These are phyloP conservation scores for Orbilia ellipsospora DNA, from an alignment of 2,329 filamentous ascomycete species.

Conservation along the genomic window DNA sequence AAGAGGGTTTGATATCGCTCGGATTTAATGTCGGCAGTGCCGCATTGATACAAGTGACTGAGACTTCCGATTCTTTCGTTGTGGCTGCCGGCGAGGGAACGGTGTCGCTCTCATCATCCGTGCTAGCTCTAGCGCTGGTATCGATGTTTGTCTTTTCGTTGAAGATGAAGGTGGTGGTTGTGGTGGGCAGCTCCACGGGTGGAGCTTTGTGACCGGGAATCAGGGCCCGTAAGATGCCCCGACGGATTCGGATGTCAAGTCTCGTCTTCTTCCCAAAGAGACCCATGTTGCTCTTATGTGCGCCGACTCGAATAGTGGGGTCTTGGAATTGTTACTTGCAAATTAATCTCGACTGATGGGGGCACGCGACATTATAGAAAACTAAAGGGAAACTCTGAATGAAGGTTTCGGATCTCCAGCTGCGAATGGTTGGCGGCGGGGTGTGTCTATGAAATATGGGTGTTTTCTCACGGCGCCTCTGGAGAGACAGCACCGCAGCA, in stretches of 20 bases:
- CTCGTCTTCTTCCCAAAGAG: slow-evolving; percentile 40
- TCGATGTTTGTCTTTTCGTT: background rate
- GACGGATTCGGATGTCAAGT: slow-evolving; percentile 36
- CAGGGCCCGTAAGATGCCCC: slow-evolving; percentile 28
- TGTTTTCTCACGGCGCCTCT: background rate
- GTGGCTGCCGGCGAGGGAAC: too few species aligned
- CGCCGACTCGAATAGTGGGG: background rate
- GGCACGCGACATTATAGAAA: background rate
- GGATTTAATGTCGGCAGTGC: too few species aligned
- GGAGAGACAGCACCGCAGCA: too few species aligned
- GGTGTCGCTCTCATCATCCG: too few species aligned
- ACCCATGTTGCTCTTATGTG: slow-evolving; percentile 24
- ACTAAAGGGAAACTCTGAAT: too few species aligned
- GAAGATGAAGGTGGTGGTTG: background rate
- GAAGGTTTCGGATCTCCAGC: background rate
- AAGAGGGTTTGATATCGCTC: too few species aligned
- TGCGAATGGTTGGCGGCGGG: background rate
- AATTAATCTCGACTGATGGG: too few species aligned
- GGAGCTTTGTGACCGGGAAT: slow-evolving; percentile 23
- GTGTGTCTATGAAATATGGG: background rate
- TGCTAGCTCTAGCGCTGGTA: background rate
- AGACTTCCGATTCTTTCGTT: too few species aligned
- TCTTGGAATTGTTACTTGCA: background rate
- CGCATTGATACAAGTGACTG: too few species aligned
- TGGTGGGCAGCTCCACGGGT: slow-evolving; percentile 12